Evolutionary conservation across 345 rosid species (phyloP).

Genomic region (Eucalyptus globulus): DNA sequence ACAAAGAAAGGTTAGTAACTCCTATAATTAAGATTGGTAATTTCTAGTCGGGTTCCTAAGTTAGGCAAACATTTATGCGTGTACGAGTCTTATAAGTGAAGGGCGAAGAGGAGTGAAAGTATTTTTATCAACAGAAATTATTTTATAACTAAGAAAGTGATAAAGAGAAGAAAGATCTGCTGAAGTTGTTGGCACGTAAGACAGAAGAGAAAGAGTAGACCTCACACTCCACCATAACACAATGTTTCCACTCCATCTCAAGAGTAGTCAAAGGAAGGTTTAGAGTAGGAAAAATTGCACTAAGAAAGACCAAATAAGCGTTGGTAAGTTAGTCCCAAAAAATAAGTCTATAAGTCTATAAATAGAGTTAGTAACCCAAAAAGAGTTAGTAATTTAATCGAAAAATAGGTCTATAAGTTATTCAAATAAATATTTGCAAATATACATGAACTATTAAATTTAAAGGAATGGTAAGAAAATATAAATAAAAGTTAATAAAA

Average conservation of each 20-base stretch:
- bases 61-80: neutral
- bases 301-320: too few relatives aligned
- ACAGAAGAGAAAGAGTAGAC: too few relatives aligned
- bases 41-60: neutral
- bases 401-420: neutral
- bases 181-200: too few relatives aligned
- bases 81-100: neutral
- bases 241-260: too few relatives aligned
- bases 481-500: neutral
- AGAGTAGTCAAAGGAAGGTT: too few relatives aligned
- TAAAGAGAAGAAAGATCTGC: too few relatives aligned
- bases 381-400: neutral
- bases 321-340: too few relatives aligned
- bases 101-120: neutral
- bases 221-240: too few relatives aligned
- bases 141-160: too few relatives aligned
- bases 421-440: neutral
- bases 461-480: neutral
- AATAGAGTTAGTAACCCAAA: neutral
- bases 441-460: neutral
- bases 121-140: too few relatives aligned
- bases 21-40: neutral
- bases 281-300: too few relatives aligned
- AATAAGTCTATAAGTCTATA: too few relatives aligned
- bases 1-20: neutral